Evolutionary conservation across 495 filamentous ascomycete species (phyloP).

Genomic region (Aspergillus conjunctus): DNA sequence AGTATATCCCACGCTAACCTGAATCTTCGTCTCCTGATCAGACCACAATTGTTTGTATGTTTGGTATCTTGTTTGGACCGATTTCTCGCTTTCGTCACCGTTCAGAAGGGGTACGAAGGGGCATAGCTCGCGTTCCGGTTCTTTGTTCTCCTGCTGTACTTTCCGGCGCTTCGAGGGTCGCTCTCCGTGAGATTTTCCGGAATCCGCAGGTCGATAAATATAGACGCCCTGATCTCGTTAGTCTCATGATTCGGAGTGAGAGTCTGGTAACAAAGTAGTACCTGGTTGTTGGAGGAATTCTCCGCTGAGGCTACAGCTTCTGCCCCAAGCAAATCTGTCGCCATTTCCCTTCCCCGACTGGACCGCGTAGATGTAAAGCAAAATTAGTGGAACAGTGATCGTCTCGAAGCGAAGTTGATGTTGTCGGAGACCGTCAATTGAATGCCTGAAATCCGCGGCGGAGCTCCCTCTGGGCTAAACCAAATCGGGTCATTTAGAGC

Average conservation of each 20-base stretch:
- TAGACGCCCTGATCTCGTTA: constrained; percentile 61
- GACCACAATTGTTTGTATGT: constrained; percentile 70
- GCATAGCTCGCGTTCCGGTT: constrained; percentile 22
- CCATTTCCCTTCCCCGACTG: constrained; percentile 28
- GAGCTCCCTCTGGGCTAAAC: constrained; percentile 17
- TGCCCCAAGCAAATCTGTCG: constrained; percentile 28
- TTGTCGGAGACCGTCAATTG: background rate
- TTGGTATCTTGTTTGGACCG: constrained; percentile 56
- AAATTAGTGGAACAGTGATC: background rate
- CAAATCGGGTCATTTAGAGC: constrained; percentile 20
- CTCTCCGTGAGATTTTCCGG: constrained; percentile 36
- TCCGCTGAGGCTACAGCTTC: constrained; percentile 33
- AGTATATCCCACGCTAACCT: constrained; percentile 51
- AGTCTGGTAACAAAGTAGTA: constrained; percentile 23
- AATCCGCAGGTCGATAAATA: constrained; percentile 61
- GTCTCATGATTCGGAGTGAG: constrained; percentile 5
- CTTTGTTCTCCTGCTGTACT: constrained; percentile 36
- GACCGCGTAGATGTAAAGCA: constrained; percentile 8
- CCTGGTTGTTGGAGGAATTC: constrained; percentile 51
- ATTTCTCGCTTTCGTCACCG: constrained; percentile 59
- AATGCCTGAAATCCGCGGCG: constrained; percentile 21
- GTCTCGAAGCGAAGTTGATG: constrained; percentile 8
- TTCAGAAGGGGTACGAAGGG: constrained; percentile 64
- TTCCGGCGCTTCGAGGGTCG: constrained; percentile 69
- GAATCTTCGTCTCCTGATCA: constrained; percentile 64